Evolutionary conservation across 129 eudicot species (phyloP).

Genomic region (Flaveria brownii): DNA sequence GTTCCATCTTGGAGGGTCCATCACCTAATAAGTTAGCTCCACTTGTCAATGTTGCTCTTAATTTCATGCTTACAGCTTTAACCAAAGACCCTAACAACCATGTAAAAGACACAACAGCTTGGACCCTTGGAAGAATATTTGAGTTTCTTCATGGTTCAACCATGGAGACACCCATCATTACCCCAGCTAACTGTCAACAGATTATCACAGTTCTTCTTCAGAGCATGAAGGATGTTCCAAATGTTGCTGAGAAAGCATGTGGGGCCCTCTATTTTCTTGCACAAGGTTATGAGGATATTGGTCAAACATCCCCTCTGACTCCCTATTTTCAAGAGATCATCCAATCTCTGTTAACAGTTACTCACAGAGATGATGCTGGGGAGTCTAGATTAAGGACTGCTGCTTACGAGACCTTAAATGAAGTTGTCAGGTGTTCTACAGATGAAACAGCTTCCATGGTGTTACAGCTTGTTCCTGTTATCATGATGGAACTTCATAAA

Average conservation of each 20-base stretch:
- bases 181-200: conserved; percentile 70
- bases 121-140: conserved; percentile 92
- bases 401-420: conserved; percentile 83
- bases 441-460: conserved; percentile 83
- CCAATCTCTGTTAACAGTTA: conserved; percentile 57
- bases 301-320: conserved; percentile 64
- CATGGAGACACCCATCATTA: conserved; percentile 63
- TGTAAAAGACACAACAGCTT: conserved; percentile 89
- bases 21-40: conserved; percentile 71
- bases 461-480: conserved; percentile 72
- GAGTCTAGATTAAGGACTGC: conserved; percentile 77
- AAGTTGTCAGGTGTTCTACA: conserved; percentile 80
- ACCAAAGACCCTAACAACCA: conserved; percentile 76
- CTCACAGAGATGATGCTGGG: conserved; percentile 83
- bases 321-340: conserved; percentile 82
- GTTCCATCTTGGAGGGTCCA: conserved; percentile 92
- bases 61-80: conserved; percentile 77
- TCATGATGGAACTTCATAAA: conserved; percentile 84
- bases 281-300: conserved; percentile 70
- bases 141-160: conserved; percentile 85
- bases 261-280: conserved; percentile 93
- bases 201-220: conserved; percentile 73
- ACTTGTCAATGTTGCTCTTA: conserved; percentile 75
- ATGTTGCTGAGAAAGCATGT: conserved; percentile 88
- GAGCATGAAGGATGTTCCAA: conserved; percentile 79